Base-by-base conservation (phyloP, 345 rosid genomes). In the Excoecaria cochinchinensis region DNA sequence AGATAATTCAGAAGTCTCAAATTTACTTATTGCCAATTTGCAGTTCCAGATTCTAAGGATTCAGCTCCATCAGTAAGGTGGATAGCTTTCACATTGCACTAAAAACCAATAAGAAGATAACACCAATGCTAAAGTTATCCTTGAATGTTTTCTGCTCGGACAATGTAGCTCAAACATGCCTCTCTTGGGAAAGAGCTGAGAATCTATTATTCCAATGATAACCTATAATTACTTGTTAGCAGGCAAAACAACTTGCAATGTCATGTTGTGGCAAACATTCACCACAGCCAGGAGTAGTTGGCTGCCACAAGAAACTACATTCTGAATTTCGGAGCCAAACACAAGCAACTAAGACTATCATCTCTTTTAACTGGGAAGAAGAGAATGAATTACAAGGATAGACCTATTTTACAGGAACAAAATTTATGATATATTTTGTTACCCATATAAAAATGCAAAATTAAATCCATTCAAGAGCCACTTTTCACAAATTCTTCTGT, bases 221-320 rank as follows among this genome's bases (percentile, higher is more conserved):
- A 44, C 46, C 10, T 52, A 14, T 9, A 36, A 53, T 38, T 21
- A 21, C 42, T 47, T n/a, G 2, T 60, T 5, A 8, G 36, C 21
- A 72, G 63, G 13, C 48, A 19, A 22, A 58, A 60, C 39, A 46
- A 60, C 39, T 58, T 72, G 67, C 75, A 60, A 42, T 16, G 50
- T 7, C 15, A 57, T 17, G 22, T 57, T 40, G 44, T 57, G 65
- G 3, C n/a, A 39, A 8, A 25, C 42, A 19, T 53, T 70, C 56
- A 70, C n/a, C 56, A 42, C 0, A 9, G 60, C 46, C 46, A 69
- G n/a, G 60, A 55, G n/a, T n/a, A 39, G 17, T 13, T 70, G 47
- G 4, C 67, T 48, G 4, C 16, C 16, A 61, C 25, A 60, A 46
- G 42, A 47, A 62, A 63, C 69, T 47, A 62, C 24, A 19, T 38